Evolutionary conservation across 2,329 filamentous ascomycete species (phyloP), one percentile per base, ranked within the genome.

Genomic region (Aphanocladium album): DNA sequence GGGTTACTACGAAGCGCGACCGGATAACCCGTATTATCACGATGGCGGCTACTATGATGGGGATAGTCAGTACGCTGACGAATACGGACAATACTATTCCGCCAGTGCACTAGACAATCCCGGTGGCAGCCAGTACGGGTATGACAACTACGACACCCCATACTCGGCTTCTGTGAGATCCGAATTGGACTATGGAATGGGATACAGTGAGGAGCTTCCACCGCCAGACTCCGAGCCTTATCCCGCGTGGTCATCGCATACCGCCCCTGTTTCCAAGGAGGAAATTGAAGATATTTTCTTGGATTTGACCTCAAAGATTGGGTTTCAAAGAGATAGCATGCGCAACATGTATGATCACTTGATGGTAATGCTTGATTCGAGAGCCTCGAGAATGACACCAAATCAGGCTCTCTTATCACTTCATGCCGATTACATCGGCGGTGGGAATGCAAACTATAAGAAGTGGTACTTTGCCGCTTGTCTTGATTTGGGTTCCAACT

Each of bases 401-500:
- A 99, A 99, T 74, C 95, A 99, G 77, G 95, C 95, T 4, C 83
- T 99, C 4, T 80, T 99, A 6, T 98, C 95, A 0, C 83, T 99
- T 0, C 95, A 99, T 70, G 93, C 93, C 61, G 95, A 99, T 70
- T 99, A 99, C 76, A 97, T 99, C 69, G 95, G 95, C 67, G 95
- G 95, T 60, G 93, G 99, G 70, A 98, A 98, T 68, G 95, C 95
- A 71, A 99, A 99, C 77, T 99, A 96, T 79, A 89, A 95, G 63
- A 92, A 95, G 70, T 99, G 95, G 95, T 99, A 99, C 74, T 99
- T 99, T 70, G 95, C 95, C 16, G 95, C 95, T 45, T 95, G 99
- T 70, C 83, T 99, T 6, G 95, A 99, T 71, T 80, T 99, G 67
- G 95, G 99, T 74, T 65, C 70, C 37, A 95, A 95, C 62, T 92